Conservation (phyloP, 1,284 basidiomycete genomes). For the Heterobasidion parviporum region DNA sequence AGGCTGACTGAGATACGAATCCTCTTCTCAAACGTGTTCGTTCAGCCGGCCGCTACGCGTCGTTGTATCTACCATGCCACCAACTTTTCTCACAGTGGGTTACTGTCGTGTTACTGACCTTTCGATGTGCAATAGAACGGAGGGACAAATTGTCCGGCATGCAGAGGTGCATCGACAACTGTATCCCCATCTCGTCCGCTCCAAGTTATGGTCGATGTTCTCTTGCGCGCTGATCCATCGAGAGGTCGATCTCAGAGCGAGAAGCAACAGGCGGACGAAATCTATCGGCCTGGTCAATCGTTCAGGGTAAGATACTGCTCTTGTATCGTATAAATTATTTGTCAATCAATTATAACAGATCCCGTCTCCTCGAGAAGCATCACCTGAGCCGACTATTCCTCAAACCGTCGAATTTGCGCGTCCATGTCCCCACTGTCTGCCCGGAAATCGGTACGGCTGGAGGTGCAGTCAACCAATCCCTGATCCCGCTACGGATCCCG, state of each 20-base stretch:
- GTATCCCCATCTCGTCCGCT: conserved; percentile 63
- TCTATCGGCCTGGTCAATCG: conserved; percentile 54
- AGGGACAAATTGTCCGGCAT: conserved; percentile 72
- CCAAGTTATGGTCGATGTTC: conserved; percentile 59
- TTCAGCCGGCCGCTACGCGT: too few relatives aligned
- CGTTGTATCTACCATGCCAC: too few relatives aligned
- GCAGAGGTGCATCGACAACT: conserved; percentile 54
- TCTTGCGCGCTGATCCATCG: conserved; percentile 57
- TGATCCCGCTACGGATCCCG: conserved; percentile 55
- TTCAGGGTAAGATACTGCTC: conserved; percentile 50
- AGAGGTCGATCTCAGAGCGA: conserved; percentile 57
- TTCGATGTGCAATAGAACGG: conserved; percentile 47
- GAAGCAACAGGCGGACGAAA: conserved; percentile 66
- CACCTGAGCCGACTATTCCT: conserved; percentile 65
- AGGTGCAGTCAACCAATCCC: conserved; percentile 64
- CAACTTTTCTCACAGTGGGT: too few relatives aligned
- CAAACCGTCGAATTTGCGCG: conserved; percentile 49
- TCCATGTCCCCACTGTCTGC: conserved; percentile 66
- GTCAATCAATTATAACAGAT: conserved; percentile 34
- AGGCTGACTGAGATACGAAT: too few relatives aligned
- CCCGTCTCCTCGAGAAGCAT: conserved; percentile 61
- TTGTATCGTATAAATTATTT: neutral
- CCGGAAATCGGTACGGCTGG: conserved; percentile 64
- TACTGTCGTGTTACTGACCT: conserved; percentile 6
- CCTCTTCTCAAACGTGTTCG: too few relatives aligned